Conservation (phyloP, 805 yeast genomes). For the Yarrowia phangngaensis region DNA sequence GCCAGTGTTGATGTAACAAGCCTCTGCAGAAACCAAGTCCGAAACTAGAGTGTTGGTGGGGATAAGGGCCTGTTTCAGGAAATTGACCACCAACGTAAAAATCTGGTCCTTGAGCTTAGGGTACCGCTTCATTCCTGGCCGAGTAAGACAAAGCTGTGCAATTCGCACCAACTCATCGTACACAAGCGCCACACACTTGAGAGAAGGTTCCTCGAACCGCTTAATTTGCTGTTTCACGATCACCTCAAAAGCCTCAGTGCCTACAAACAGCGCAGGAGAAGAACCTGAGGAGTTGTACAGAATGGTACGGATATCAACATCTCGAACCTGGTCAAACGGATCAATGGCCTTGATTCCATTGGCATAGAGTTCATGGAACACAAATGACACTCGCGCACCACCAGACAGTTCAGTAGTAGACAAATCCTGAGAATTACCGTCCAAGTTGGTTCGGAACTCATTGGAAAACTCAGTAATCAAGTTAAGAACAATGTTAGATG, state of each 20-base stretch:
- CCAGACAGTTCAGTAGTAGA: constrained; percentile 89
- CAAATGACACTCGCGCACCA: constrained; percentile 96
- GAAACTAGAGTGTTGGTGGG: constrained; percentile 85
- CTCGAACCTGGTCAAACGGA: constrained; percentile 94
- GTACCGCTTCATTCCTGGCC: constrained; percentile 79
- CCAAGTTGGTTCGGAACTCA: constrained; percentile 85
- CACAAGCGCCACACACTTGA: constrained; percentile 83
- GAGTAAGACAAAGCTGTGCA: constrained; percentile 75
- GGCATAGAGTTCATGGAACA: constrained; percentile 93
- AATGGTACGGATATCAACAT: constrained; percentile 91
- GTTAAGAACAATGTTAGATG: constrained; percentile 82
- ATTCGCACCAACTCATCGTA: constrained; percentile 94
- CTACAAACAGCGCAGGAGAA: constrained; percentile 92
- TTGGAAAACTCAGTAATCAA: constrained; percentile 92
- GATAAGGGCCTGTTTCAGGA: constrained; percentile 67
- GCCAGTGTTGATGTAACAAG: constrained; percentile 92
- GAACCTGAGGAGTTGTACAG: constrained; percentile 97
- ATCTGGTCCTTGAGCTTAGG: constrained; percentile 90
- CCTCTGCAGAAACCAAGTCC: constrained; percentile 81
- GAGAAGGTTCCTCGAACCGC: constrained; percentile 89
- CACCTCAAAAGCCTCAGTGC: constrained; percentile 95
- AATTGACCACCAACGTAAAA: constrained; percentile 73
- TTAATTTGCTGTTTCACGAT: constrained; percentile 86
- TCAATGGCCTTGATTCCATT: constrained; percentile 89
- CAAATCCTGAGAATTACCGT: constrained; percentile 90